phyloP scores from a whole-genome alignment of 1,284 basidiomycete genomes.

The Ceratorhiza oryzae-sativae region DNA sequence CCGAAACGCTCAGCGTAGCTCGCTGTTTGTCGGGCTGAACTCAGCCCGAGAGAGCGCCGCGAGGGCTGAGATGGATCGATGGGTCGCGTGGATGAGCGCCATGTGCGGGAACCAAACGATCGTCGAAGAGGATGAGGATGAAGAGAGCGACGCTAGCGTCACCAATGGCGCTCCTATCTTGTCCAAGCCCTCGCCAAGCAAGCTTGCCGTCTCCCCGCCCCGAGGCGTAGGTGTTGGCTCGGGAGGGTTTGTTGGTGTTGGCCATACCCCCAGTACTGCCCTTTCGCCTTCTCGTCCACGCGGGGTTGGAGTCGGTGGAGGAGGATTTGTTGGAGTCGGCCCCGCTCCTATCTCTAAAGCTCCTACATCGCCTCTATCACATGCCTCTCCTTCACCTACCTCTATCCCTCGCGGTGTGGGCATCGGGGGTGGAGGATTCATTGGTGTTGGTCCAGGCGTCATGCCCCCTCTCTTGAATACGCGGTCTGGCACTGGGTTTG shows the following conservation, averaged over 20 bases:
- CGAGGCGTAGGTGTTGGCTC: background rate
- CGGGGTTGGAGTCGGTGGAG: constrained; percentile 28
- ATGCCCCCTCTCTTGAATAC: background rate
- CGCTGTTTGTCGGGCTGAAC: constrained; percentile 75
- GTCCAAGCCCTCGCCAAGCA: background rate
- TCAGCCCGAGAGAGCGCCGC: constrained; percentile 66
- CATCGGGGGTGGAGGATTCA: constrained; percentile 13
- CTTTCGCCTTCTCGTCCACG: background rate
- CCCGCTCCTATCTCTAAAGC: background rate
- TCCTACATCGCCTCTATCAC: background rate
- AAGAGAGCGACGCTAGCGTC: constrained; percentile 16
- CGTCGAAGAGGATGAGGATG: constrained; percentile 42
- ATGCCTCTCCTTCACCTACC: background rate
- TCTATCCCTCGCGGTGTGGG: background rate
- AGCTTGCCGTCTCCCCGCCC: background rate
- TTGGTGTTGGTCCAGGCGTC: constrained; percentile 10
- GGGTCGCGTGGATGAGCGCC: constrained; percentile 67
- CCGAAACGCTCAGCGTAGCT: constrained; percentile 73
- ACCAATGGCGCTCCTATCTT: background rate
- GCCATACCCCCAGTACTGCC: background rate
- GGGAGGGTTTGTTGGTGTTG: constrained; percentile 8
- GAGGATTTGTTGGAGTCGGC: constrained; percentile 15
- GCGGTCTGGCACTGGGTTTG: constrained; percentile 27
- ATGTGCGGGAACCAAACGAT: constrained; percentile 42
- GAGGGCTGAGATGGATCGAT: constrained; percentile 70